Evolutionary conservation across 2,329 filamentous ascomycete species (phyloP).

Genomic region (Exutisphaerella laricina): DNA sequence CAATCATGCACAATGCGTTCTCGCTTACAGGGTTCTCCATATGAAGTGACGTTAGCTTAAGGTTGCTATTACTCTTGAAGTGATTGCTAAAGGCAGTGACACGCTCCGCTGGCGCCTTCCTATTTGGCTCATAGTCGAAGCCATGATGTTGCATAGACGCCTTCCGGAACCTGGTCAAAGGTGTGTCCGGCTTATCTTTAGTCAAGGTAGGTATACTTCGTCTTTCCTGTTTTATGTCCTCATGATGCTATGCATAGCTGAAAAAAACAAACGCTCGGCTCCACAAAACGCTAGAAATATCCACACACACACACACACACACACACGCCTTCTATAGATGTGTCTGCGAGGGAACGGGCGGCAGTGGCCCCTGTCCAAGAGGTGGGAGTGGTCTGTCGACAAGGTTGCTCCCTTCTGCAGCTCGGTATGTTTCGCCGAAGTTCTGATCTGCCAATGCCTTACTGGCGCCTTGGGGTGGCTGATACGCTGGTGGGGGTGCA

Average conservation of each 20-base stretch:
- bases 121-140: no score
- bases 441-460: constrained; percentile 34
- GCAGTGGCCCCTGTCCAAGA: neutral
- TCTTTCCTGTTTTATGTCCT: neutral
- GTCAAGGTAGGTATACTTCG: neutral
- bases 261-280: neutral
- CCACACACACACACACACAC: neutral
- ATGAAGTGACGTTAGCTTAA: constrained; percentile 9
- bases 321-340: neutral
- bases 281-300: constrained; percentile 3
- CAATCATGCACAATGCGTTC: neutral
- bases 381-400: constrained; percentile 12
- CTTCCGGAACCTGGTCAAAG: neutral
- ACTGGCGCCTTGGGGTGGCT: constrained; percentile 32
- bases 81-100: no score
- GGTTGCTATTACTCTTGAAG: no score
- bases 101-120: neutral
- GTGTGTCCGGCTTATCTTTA: neutral
- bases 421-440: constrained; percentile 13
- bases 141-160: neutral
- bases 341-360: neutral
- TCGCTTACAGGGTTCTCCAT: constrained; percentile 3
- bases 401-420: constrained; percentile 16
- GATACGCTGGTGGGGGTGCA: constrained; percentile 32
- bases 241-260: neutral